Evolutionary conservation across 768 basidiomycete genomes (phyloP), one percentile per base, ranked within the genome.

Genomic region (Lenzites betulinus): DNA sequence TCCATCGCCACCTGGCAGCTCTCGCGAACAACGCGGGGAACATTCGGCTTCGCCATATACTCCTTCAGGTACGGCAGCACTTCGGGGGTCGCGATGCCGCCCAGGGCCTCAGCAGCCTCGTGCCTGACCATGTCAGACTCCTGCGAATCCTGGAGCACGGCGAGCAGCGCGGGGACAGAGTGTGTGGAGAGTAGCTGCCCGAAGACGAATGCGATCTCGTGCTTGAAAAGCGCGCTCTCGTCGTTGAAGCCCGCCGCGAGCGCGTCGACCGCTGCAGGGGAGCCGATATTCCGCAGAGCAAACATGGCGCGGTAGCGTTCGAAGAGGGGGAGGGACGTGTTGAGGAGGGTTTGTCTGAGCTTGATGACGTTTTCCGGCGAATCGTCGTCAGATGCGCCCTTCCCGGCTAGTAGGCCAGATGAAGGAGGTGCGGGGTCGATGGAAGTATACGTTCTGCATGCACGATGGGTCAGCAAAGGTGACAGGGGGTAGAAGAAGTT

Each of bases 241-340:
- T 99, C 96, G 1, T 79, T 75, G 74, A 99, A 98, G 2, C 97
- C 97, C 42, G 85, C 84, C 0, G 95, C 92, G 26, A 99, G 87
- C 7, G 95, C 95, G 63, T 93, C 85, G 6, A 99, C 90, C 2
- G 95, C 95, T 3, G 81, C 83, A 18, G 86, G 80, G 1, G 89
- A 88, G 33, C 92, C 90, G n/a, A 95, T 90, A 72, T 99, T 97
- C 38, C 97, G 85, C 46, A 99, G 82, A 1, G 94, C 90, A 72
- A 99, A 99, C 97, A 99, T 98, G 46, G 97, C 96, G 12, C 97
- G 87, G 71, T 99, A 99, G 26, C 97, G 86, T 66, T 92, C 86
- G 69, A 98, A 99, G 0, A 99, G 83, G 0, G 92, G 81, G 0
- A 90, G 74, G 4, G 75, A 71, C 2, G 77, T 79, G 69, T 96